Conservation (phyloP, 805 yeast genomes). For the Candida koratica region DNA sequence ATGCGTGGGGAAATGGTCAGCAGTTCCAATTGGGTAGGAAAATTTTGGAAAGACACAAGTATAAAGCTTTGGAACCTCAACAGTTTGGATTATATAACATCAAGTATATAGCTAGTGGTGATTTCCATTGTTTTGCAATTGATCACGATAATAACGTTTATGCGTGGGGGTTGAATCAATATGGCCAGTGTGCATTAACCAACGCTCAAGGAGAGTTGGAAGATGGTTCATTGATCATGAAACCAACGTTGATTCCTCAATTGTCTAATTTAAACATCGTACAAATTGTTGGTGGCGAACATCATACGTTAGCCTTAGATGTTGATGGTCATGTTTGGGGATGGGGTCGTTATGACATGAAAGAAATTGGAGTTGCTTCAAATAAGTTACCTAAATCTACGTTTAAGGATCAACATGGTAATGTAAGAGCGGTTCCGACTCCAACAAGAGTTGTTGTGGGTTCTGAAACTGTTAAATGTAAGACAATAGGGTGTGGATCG, state of each 20-base stretch:
- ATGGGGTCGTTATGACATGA: conserved; percentile 93
- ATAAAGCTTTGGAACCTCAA: conserved; percentile 71
- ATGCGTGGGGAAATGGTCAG: conserved; percentile 97
- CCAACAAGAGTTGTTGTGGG: conserved; percentile 61
- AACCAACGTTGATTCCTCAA: conserved; percentile 69
- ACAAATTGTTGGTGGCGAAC: conserved; percentile 87
- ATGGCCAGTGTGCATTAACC: conserved; percentile 85
- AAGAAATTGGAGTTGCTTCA: conserved; percentile 77
- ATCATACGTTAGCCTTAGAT: conserved; percentile 78
- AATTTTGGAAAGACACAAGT: conserved; percentile 72
- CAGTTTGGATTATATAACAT: conserved; percentile 79
- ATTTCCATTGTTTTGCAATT: conserved; percentile 92
- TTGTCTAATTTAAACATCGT: conserved; percentile 56
- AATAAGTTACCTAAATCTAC: conserved; percentile 66
- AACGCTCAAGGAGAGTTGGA: conserved; percentile 63
- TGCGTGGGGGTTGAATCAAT: conserved; percentile 96
- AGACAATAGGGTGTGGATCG: conserved; percentile 71
- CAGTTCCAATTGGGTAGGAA: conserved; percentile 88
- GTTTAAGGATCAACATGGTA: conserved; percentile 74
- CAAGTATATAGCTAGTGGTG: conserved; percentile 84
- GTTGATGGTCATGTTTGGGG: conserved; percentile 69
- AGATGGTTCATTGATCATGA: conserved; percentile 77
- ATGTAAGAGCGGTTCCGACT: conserved; percentile 77
- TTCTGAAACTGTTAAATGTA: conserved; percentile 31
- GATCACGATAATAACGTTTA: conserved; percentile 64